These are phyloP conservation scores for Porcisia hertigi DNA, from an alignment of 208 protist species.

Conservation along the genomic window DNA sequence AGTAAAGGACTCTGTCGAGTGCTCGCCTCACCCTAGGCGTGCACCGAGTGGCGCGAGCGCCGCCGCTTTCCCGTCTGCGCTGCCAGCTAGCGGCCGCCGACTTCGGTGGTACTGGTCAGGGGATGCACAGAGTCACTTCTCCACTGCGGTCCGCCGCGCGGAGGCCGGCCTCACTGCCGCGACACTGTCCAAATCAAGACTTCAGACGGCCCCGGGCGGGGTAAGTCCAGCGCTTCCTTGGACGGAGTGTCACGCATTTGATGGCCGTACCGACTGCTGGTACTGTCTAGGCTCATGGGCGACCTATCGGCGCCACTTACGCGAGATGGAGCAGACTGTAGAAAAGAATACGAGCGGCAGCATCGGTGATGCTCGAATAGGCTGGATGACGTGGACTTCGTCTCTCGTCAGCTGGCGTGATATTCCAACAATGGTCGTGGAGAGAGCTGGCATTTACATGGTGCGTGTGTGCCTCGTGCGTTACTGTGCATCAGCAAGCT, in stretches of 20 bases:
- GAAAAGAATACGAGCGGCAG: not conserved
- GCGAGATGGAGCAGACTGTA: not conserved
- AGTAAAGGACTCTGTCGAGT: not conserved
- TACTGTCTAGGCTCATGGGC: constrained; percentile 32
- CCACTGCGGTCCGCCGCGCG: constrained; percentile 14
- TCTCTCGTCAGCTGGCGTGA: constrained; percentile 32
- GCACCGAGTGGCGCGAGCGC: not conserved
- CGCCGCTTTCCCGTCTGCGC: not conserved
- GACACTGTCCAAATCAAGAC: not conserved
- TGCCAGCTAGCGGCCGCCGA: constrained; percentile 18
- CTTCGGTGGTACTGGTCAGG: constrained; percentile 40
- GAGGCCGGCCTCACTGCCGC: not conserved
- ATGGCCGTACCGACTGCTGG: constrained; percentile 55
- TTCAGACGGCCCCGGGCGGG: not conserved
- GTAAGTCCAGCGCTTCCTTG: constrained; percentile 33
- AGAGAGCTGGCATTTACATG: constrained; percentile 43
- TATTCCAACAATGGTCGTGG: constrained; percentile 22
- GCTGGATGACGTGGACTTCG: constrained; percentile 17
- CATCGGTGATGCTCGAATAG: not conserved
- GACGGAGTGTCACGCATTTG: constrained; percentile 37
- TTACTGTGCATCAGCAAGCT: constrained; percentile 9
- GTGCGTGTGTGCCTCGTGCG: constrained; percentile 47
- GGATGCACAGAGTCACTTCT: constrained; percentile 21
- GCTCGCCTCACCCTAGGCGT: not conserved
- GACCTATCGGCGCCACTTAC: constrained; percentile 7